phyloP scores from a whole-genome alignment of 371 early-diverging fungal genomes.

The Zopfochytrium polystomum region DNA sequence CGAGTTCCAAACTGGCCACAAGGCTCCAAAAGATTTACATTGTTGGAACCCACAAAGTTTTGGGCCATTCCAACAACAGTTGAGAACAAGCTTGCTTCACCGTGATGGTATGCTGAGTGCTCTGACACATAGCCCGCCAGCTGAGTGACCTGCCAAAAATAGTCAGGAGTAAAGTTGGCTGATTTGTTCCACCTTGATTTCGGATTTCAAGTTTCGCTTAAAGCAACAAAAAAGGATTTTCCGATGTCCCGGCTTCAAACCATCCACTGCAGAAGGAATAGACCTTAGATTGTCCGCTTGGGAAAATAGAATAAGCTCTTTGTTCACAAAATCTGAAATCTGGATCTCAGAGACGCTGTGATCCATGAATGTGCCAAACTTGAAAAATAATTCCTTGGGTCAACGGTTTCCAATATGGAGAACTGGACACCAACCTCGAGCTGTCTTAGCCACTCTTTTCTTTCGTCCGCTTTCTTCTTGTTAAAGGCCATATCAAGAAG shows the following conservation, averaged over 20 bases:
- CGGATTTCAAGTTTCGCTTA: constrained; percentile 79
- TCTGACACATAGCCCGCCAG: constrained; percentile 94
- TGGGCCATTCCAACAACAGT: constrained; percentile 98
- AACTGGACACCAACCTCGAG: constrained; percentile 70
- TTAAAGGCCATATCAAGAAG: constrained; percentile 98
- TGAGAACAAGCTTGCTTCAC: constrained; percentile 85
- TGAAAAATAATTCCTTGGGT: background rate
- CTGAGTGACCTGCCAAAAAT: constrained; percentile 67
- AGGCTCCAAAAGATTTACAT: constrained; percentile 90
- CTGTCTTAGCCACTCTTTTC: constrained; percentile 94
- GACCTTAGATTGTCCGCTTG: constrained; percentile 98
- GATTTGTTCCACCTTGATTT: constrained; percentile 76
- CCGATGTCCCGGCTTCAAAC: constrained; percentile 98
- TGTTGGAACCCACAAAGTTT: constrained; percentile 98
- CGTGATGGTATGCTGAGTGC: constrained; percentile 97
- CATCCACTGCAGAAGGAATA: constrained; percentile 98
- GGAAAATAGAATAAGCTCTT: constrained; percentile 95
- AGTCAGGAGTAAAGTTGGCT: background rate
- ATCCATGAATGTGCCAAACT: constrained; percentile 95
- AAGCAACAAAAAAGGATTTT: constrained; percentile 96
- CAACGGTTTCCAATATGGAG: too few relatives aligned
- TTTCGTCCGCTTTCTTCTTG: constrained; percentile 93
- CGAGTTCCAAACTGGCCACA: constrained; percentile 98
- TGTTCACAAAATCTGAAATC: constrained; percentile 95
- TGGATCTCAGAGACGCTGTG: constrained; percentile 73